A percentile compares a stretch with the other conserved stretches of the same genome.
These are phyloP conservation scores for Clarireedia monteithiana DNA, from an alignment of 2,329 filamentous ascomycete species.

Conservation along the genomic window DNA sequence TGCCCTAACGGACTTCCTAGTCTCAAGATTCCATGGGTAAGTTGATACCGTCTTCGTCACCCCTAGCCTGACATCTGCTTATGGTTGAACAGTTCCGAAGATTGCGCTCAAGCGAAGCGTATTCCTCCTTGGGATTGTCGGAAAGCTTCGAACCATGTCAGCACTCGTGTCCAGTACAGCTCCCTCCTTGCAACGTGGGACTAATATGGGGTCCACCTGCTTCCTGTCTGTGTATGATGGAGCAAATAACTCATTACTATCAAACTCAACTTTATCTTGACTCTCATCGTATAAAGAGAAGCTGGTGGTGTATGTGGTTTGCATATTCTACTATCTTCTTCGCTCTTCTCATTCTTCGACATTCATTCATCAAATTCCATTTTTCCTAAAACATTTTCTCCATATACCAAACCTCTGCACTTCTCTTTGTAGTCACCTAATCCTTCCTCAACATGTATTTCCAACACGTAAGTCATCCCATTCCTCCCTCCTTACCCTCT, in stretches of 20 bases:
- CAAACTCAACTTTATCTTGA: background rate
- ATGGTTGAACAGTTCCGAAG: too few relatives aligned
- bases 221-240: background rate
- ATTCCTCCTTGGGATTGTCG: background rate
- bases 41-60: too few relatives aligned
- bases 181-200: background rate
- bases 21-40: too few relatives aligned
- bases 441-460: slow-evolving; percentile 1
- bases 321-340: background rate
- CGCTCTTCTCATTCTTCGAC: background rate
- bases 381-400: too few relatives aligned
- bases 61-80: too few relatives aligned
- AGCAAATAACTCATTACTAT: background rate
- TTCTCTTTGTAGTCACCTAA: background rate
- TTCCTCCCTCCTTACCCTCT: background rate
- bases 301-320: background rate
- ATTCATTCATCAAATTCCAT: background rate
- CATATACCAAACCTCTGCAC: background rate
- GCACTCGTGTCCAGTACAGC: background rate
- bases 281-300: background rate
- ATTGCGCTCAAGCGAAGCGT: background rate
- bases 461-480: background rate
- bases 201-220: background rate
- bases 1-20: too few relatives aligned
- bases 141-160: background rate